Evolutionary conservation across 2,329 filamentous ascomycete species (phyloP).

Genomic region (Aspergillus jensenii): DNA sequence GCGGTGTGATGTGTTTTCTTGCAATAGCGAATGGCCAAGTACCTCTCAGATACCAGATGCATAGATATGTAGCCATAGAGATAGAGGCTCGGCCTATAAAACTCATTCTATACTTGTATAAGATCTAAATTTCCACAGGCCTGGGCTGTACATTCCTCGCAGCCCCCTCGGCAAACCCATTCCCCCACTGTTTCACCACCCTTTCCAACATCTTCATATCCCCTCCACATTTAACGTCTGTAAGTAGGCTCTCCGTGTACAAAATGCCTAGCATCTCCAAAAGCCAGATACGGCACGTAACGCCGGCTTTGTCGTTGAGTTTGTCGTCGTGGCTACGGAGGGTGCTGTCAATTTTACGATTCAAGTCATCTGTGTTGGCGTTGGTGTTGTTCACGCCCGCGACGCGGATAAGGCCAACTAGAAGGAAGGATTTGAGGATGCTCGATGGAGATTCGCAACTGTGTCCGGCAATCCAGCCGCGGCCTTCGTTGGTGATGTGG

Average conservation of each 20-base stretch:
- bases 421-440: background rate
- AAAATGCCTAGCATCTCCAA: background rate
- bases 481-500: conserved; percentile 21
- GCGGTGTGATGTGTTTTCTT: background rate
- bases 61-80: background rate
- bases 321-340: background rate
- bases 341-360: background rate
- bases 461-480: conserved; percentile 11
- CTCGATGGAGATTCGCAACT: background rate
- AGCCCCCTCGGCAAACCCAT: background rate
- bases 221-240: background rate
- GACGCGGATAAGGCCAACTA: background rate
- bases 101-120: too few relatives aligned
- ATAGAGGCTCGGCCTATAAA: background rate
- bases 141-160: background rate
- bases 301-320: background rate
- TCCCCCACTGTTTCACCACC: background rate
- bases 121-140: background rate
- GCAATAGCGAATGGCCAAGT: background rate
- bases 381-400: background rate
- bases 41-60: background rate
- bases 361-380: background rate
- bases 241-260: background rate
- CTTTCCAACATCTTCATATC: background rate
- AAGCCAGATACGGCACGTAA: background rate